Evolutionary conservation across 2,329 filamentous ascomycete genomes (phyloP).

Genomic region (Xylariaceae sp.): DNA sequence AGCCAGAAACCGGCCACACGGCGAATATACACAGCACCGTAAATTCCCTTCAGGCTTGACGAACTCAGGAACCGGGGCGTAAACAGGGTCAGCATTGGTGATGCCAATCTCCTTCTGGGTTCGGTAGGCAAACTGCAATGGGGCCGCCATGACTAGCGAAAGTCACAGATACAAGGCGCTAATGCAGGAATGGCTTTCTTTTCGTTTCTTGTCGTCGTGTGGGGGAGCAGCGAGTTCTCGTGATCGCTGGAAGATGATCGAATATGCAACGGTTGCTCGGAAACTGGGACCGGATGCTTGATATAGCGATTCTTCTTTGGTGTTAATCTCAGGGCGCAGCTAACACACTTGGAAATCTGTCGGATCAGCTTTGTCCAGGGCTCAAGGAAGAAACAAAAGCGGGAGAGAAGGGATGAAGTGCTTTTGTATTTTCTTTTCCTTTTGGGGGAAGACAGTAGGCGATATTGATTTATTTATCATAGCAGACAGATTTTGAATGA

Average conservation of each 20-base stretch:
- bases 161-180: conserved; percentile 57
- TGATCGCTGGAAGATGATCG: conserved; percentile 9
- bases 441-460: background rate
- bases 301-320: conserved; percentile 5
- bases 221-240: conserved; percentile 8
- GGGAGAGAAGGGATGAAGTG: background rate
- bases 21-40: conserved; percentile 91
- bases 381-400: background rate
- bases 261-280: background rate
- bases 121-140: conserved; percentile 93
- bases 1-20: conserved; percentile 91
- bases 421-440: background rate
- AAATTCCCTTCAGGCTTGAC: conserved; percentile 84
- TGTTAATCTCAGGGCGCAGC: conserved; percentile 1
- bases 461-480: background rate
- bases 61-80: conserved; percentile 80
- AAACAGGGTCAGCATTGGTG: conserved; percentile 84
- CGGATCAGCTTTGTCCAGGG: conserved; percentile 6
- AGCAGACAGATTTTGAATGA: too few species aligned
- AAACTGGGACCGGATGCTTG: background rate
- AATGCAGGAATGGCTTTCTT: conserved; percentile 21
- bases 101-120: conserved; percentile 95
- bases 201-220: conserved; percentile 27
- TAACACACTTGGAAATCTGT: background rate
- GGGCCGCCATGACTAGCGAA: conserved; percentile 89